Conservation (phyloP, 2,329 filamentous ascomycete genomes). For the Chalara sp. region DNA sequence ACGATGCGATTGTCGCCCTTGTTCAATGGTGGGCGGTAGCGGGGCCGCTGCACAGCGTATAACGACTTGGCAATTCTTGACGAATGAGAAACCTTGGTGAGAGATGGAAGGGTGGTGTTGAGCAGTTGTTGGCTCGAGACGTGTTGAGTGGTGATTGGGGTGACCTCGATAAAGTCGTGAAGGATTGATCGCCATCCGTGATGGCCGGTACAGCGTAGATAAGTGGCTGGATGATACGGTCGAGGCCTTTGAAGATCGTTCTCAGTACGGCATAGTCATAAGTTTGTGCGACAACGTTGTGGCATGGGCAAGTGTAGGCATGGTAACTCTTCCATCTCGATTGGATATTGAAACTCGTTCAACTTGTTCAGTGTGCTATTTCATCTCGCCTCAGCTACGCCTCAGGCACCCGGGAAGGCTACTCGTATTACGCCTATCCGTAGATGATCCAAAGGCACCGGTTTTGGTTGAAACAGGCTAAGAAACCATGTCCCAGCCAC, state of each 20-base stretch:
- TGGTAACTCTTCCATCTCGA: too few relatives aligned
- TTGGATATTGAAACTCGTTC: too few relatives aligned
- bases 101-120: conserved; percentile 4
- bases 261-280: not conserved
- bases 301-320: too few relatives aligned
- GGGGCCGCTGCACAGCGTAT: conserved; percentile 18
- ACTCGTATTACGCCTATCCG: too few relatives aligned
- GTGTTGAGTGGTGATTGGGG: conserved; percentile 26
- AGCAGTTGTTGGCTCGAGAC: conserved; percentile 12
- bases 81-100: not conserved
- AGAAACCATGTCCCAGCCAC: conserved; percentile 15
- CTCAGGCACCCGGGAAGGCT: too few relatives aligned
- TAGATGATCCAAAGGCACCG: too few relatives aligned
- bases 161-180: conserved; percentile 13
- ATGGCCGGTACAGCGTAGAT: conserved; percentile 13
- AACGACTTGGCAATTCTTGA: conserved; percentile 13
- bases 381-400: too few relatives aligned
- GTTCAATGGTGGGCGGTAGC: too few relatives aligned
- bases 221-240: conserved; percentile 13
- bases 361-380: too few relatives aligned
- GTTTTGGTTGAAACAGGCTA: conserved; percentile 23
- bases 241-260: conserved; percentile 1
- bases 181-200: conserved; percentile 13
- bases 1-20: too few relatives aligned
- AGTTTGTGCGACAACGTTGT: too few relatives aligned